These are phyloP conservation scores for Phialophora chinensis DNA, from an alignment of 2,329 filamentous ascomycete genomes.

Conservation along the genomic window DNA sequence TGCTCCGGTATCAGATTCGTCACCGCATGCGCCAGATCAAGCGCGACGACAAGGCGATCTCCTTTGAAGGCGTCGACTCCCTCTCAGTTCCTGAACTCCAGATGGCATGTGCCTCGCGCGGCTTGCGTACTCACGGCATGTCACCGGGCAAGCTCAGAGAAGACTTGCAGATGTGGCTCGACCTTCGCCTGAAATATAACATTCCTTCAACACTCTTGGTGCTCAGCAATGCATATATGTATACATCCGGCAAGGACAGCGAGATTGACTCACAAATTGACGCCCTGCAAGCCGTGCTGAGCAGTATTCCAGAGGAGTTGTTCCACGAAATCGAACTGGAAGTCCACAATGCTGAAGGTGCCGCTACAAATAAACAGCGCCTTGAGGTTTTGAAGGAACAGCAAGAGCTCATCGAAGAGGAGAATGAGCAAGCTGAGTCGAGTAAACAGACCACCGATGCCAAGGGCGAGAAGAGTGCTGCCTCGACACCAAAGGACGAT, in stretches of 20 bases:
- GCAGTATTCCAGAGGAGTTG: constrained; percentile 93
- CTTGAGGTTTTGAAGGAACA: constrained; percentile 98
- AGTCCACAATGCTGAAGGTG: constrained; percentile 94
- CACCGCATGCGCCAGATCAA: constrained; percentile 99
- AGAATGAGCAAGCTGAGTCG: constrained; percentile 87
- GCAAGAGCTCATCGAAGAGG: constrained; percentile 95
- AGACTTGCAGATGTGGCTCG: constrained; percentile 91
- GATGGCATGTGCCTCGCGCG: constrained; percentile 86
- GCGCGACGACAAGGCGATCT: constrained; percentile 93
- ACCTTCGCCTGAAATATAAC: constrained; percentile 88
- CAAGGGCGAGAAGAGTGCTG: constrained; percentile 54
- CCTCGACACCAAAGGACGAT: constrained; percentile 68
- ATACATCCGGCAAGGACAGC: constrained; percentile 81
- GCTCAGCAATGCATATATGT: constrained; percentile 97
- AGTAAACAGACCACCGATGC: constrained; percentile 59
- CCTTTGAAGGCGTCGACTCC: constrained; percentile 89
- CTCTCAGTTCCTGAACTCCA: constrained; percentile 94
- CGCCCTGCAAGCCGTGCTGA: constrained; percentile 87
- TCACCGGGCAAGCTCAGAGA: constrained; percentile 86
- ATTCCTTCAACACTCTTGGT: constrained; percentile 97
- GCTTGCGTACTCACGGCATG: constrained; percentile 89
- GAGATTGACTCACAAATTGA: constrained; percentile 91
- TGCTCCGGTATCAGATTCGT: constrained; percentile 95
- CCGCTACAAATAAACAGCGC: constrained; percentile 97
- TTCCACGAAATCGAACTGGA: constrained; percentile 99